A percentile compares a stretch with the other conserved stretches of the same genome.
Evolutionary conservation across 2,329 filamentous ascomycete species (phyloP).

Genomic region (Microdochium bolleyi): DNA sequence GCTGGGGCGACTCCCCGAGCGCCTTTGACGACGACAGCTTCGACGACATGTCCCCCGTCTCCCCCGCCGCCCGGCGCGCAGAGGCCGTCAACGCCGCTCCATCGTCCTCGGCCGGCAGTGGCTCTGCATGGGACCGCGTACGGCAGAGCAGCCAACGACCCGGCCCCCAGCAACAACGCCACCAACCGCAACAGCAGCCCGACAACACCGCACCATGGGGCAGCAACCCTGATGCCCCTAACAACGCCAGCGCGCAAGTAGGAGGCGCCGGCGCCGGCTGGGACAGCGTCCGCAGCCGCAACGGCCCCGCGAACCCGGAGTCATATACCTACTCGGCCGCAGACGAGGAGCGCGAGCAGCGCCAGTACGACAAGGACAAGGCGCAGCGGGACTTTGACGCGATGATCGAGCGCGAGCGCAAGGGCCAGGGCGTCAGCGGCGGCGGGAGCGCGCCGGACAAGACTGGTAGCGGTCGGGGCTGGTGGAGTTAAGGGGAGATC

Average conservation of each 20-base stretch:
- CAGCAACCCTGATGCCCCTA: constrained; percentile 4
- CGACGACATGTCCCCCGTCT: constrained; percentile 36
- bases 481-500: not conserved
- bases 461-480: not conserved
- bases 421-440: not conserved
- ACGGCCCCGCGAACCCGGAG: constrained; percentile 12
- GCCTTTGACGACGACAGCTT: constrained; percentile 14
- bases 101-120: constrained; percentile 6
- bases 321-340: constrained; percentile 24
- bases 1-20: constrained; percentile 11
- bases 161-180: constrained; percentile 6
- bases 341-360: constrained; percentile 29
- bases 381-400: constrained; percentile 44
- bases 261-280: constrained; percentile 5
- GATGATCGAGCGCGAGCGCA: constrained; percentile 33
- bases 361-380: constrained; percentile 28
- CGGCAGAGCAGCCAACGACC: constrained; percentile 16
- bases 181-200: constrained; percentile 4
- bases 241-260: not conserved
- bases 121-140: constrained; percentile 37
- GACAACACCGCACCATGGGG: constrained; percentile 10
- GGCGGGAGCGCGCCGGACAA: not conserved
- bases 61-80: constrained; percentile 17
- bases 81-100: constrained; percentile 9
- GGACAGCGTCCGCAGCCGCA: constrained; percentile 14